Evolutionary conservation across 1,139 yeast genomes (phyloP).

Genomic region (Wickerhamiella pararugosa): DNA sequence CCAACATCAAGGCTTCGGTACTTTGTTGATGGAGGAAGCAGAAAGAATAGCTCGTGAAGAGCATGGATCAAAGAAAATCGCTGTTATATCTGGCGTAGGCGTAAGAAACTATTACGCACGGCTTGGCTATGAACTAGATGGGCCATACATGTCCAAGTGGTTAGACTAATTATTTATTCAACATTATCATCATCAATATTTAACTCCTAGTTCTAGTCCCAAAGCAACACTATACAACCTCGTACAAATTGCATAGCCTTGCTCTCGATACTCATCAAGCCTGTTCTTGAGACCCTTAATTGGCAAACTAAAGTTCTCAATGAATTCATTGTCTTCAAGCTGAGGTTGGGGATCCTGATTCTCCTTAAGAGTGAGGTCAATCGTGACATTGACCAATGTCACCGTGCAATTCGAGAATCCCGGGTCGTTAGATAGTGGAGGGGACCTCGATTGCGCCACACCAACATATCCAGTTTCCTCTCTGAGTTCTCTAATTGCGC

Average conservation of each 20-base stretch:
- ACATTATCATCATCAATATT: no score
- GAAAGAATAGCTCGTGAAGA: slow-evolving; percentile 91
- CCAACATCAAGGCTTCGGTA: slow-evolving; percentile 99
- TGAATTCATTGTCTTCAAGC: slow-evolving; percentile 74
- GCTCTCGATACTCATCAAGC: slow-evolving; percentile 34
- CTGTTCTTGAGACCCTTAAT: slow-evolving; percentile 39
- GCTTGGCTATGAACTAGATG: slow-evolving; percentile 82
- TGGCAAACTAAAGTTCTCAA: slow-evolving; percentile 62
- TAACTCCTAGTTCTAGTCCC: slow-evolving; percentile 34
- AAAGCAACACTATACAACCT: slow-evolving; percentile 70
- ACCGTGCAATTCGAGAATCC: slow-evolving; percentile 83
- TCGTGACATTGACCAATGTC: slow-evolving; percentile 57
- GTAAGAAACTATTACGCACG: slow-evolving; percentile 90
- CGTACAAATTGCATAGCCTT: slow-evolving; percentile 70
- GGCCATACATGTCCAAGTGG: slow-evolving; percentile 86
- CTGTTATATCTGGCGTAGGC: slow-evolving; percentile 96
- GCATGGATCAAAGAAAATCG: slow-evolving; percentile 80
- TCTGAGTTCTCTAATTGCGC: slow-evolving; percentile 68
- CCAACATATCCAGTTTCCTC: slow-evolving; percentile 89
- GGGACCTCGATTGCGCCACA: slow-evolving; percentile 31
- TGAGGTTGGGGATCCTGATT: slow-evolving; percentile 54
- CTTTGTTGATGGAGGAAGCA: slow-evolving; percentile 95
- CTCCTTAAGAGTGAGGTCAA: slow-evolving; percentile 48
- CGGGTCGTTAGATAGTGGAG: slow-evolving; percentile 68
- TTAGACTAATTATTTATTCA: slow-evolving; percentile 19